Evolutionary conservation across 164 flowering plant genomes (phyloP).

Genomic region (Berberis thunbergii): DNA sequence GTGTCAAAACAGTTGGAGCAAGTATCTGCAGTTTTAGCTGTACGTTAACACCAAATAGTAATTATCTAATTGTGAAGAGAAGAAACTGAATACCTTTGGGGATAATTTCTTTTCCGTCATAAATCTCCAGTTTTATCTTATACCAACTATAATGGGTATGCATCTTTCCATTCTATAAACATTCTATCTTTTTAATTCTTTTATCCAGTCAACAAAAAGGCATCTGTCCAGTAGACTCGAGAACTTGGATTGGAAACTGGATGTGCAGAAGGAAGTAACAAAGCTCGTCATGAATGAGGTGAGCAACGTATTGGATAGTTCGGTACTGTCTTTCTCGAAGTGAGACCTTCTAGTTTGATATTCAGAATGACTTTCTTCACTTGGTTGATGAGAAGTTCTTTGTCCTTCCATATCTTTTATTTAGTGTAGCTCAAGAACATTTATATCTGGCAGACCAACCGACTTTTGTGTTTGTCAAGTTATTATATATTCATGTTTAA

Average conservation of each 20-base stretch:
- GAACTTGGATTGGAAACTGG: slow-evolving; percentile 64
- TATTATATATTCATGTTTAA: too few relatives aligned
- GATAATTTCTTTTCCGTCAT: background rate
- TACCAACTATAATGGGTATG: background rate
- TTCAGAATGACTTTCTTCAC: too few relatives aligned
- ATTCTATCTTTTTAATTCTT: background rate
- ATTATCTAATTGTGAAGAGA: background rate
- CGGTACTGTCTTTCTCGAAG: too few relatives aligned
- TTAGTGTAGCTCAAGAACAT: too few relatives aligned
- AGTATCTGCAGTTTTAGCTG: slow-evolving; percentile 56
- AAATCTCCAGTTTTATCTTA: background rate
- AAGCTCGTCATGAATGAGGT: slow-evolving; percentile 53
- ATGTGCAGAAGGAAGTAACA: slow-evolving; percentile 56
- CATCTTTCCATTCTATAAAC: background rate
- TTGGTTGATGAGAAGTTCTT: too few relatives aligned
- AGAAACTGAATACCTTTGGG: background rate
- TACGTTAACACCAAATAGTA: slow-evolving; percentile 23
- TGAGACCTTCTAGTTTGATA: too few relatives aligned
- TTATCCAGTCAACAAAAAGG: slow-evolving; percentile 55
- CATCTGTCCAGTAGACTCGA: slow-evolving; percentile 57
- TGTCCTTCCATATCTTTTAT: too few relatives aligned
- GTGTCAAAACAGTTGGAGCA: slow-evolving; percentile 78
- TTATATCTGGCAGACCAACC: too few relatives aligned
- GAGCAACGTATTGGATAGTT: background rate
- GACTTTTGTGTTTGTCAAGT: too few relatives aligned